phyloP scores from a whole-genome alignment of 2,329 filamentous ascomycete genomes.

The Fusarium xylarioides region DNA sequence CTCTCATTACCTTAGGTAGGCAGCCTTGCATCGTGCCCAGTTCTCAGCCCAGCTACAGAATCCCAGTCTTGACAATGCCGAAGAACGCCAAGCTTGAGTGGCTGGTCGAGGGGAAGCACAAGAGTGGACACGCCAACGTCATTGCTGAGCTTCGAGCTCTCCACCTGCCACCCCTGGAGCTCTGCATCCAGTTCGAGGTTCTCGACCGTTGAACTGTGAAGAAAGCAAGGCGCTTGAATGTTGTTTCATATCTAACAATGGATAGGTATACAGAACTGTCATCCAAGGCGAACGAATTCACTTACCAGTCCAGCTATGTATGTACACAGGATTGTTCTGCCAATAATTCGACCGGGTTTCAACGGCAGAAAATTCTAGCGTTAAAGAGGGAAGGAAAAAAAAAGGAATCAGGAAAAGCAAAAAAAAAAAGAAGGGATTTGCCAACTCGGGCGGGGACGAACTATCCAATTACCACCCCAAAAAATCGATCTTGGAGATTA shows the following conservation, averaged over 20 bases:
- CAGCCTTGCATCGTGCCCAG: background rate
- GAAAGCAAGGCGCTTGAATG: background rate
- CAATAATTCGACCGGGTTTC: background rate
- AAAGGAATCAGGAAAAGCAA: background rate
- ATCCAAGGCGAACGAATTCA: background rate
- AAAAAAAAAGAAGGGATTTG: background rate
- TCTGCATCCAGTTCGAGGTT: background rate
- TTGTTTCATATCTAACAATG: background rate
- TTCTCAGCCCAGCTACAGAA: background rate
- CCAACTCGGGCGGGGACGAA: background rate
- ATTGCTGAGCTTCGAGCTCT: conserved; percentile 11
- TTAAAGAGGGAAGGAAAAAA: background rate
- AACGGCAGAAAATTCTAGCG: background rate
- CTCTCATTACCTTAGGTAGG: background rate
- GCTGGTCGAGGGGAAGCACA: conserved; percentile 4
- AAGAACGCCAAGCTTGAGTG: conserved; percentile 5
- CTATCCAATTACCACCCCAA: conserved; percentile 21
- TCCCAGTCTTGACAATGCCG: conserved; percentile 13
- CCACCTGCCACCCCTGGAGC: background rate
- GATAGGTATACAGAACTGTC: background rate
- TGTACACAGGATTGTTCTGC: background rate
- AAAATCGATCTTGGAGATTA: conserved; percentile 33
- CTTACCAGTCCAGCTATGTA: background rate
- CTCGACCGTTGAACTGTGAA: background rate
- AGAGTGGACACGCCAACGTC: conserved; percentile 23